phyloP scores from a whole-genome alignment of 257 asterid species.

The Lavandula angustifolia region DNA sequence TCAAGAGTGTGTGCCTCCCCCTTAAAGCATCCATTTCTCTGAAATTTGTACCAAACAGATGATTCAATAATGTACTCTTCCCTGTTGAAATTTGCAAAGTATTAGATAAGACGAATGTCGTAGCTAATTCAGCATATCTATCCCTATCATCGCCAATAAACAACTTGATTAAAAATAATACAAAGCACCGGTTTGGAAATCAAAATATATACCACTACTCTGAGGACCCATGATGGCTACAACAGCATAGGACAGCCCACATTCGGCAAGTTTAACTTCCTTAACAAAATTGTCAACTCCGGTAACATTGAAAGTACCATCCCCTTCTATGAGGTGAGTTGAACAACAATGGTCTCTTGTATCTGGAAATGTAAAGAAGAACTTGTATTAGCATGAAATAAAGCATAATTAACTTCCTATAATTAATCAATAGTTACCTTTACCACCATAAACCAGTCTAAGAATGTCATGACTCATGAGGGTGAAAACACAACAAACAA shows the following conservation, averaged over 20 bases:
- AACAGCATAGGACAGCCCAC: slow-evolving; percentile 75
- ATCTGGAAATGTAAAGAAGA: slow-evolving; percentile 46
- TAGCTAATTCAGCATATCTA: slow-evolving; percentile 6
- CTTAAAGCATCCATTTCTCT: slow-evolving; percentile 81
- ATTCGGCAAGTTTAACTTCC: slow-evolving; percentile 66
- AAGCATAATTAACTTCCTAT: background rate
- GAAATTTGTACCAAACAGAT: slow-evolving; percentile 67
- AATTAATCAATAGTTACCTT: background rate
- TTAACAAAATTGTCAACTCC: slow-evolving; percentile 63
- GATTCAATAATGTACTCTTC: slow-evolving; percentile 79
- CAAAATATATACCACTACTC: slow-evolving; percentile 64
- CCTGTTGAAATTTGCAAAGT: slow-evolving; percentile 46
- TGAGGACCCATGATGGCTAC: slow-evolving; percentile 94
- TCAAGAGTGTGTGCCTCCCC: slow-evolving; percentile 60
- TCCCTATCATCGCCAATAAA: background rate
- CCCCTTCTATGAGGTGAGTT: slow-evolving; percentile 93
- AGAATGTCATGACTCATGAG: slow-evolving; percentile 1
- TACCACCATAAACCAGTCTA: slow-evolving; percentile 7
- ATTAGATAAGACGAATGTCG: slow-evolving; percentile 13
- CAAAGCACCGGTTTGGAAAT: background rate
- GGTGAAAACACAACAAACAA: slow-evolving; percentile 8
- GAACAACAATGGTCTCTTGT: slow-evolving; percentile 57
- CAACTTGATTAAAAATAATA: slow-evolving; percentile 3
- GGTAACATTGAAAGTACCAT: slow-evolving; percentile 68
- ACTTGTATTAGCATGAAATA: slow-evolving; percentile 27